These are phyloP conservation scores for Exsudoporus frostii DNA, from an alignment of 768 basidiomycete species.

Conservation along the genomic window DNA sequence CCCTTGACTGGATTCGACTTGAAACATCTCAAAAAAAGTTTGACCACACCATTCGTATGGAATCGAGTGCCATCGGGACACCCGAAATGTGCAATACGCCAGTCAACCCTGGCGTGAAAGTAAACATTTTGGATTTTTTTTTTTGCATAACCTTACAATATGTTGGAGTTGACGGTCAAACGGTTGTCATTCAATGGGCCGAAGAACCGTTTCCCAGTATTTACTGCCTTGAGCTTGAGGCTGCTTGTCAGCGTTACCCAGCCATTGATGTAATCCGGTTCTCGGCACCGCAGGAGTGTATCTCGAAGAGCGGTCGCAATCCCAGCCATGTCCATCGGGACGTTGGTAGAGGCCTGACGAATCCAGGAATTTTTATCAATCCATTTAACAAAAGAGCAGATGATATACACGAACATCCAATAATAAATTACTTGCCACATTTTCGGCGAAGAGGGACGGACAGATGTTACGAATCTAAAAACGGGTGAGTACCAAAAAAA, in stretches of 20 bases:
- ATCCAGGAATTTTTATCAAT: background rate
- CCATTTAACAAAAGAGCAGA: background rate
- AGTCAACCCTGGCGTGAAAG: slow-evolving; percentile 15
- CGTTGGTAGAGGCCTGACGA: background rate
- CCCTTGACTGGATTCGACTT: slow-evolving; percentile 16
- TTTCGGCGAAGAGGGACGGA: slow-evolving; percentile 7
- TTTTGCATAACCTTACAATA: slow-evolving; percentile 4
- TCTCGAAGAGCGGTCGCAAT: slow-evolving; percentile 16
- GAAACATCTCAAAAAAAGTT: slow-evolving; percentile 9
- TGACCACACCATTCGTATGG: slow-evolving; percentile 3
- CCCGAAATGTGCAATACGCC: slow-evolving; percentile 15
- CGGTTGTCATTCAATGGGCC: background rate
- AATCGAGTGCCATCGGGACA: slow-evolving; percentile 9
- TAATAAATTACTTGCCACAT: slow-evolving; percentile 16
- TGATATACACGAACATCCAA: slow-evolving; percentile 10
- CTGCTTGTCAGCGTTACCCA: slow-evolving; percentile 8
- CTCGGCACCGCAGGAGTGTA: slow-evolving; percentile 7
- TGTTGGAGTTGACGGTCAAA: slow-evolving; percentile 17
- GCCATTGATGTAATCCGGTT: slow-evolving; percentile 9
- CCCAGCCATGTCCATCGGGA: slow-evolving; percentile 16
- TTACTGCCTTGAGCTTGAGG: slow-evolving; percentile 13
- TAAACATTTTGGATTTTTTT: too few relatives aligned
- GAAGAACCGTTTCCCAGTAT: slow-evolving; percentile 8
- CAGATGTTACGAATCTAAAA: slow-evolving; percentile 15
- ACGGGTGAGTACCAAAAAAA: background rate